Percentiles rank a stretch among this genome's conserved stretches.
phyloP scores from a whole-genome alignment of 2,329 filamentous ascomycete species.

The Pezicula rhizophila region DNA sequence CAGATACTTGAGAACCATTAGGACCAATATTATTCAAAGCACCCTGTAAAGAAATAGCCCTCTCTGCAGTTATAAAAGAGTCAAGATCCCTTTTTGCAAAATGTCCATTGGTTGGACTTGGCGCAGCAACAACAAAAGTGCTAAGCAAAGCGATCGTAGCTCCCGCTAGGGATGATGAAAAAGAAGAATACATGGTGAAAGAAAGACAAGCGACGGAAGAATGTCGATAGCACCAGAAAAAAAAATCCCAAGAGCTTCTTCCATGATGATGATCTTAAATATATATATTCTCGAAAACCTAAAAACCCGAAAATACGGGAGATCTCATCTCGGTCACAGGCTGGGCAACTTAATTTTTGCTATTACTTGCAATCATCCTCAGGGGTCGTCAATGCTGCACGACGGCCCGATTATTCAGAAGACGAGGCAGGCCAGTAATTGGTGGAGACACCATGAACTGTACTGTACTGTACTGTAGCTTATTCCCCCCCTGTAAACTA shows the following conservation, averaged over 20 bases:
- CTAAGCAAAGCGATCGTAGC: neutral
- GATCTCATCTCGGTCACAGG: neutral
- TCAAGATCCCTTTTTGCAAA: constrained; percentile 16
- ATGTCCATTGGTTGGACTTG: neutral
- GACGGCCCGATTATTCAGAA: too few species aligned
- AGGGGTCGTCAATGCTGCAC: too few species aligned
- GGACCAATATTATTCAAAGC: constrained; percentile 51
- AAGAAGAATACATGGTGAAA: constrained; percentile 6
- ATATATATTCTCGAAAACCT: neutral
- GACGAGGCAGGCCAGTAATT: too few species aligned
- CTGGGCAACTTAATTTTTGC: too few species aligned
- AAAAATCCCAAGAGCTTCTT: too few species aligned
- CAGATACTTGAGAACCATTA: constrained; percentile 39
- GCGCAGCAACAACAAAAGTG: constrained; percentile 7
- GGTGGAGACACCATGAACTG: too few species aligned
- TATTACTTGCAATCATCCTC: too few species aligned
- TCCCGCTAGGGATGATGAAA: neutral
- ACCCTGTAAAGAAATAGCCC: constrained; percentile 41
- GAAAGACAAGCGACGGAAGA: neutral
- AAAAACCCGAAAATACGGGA: neutral
- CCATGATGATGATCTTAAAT: neutral
- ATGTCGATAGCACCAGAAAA: too few species aligned
- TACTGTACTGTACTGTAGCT: too few species aligned
- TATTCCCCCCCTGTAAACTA: too few species aligned
- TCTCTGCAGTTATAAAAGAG: constrained; percentile 38